Base-by-base conservation (phyloP, 768 basidiomycete species). In the Leccinum variicolor region DNA sequence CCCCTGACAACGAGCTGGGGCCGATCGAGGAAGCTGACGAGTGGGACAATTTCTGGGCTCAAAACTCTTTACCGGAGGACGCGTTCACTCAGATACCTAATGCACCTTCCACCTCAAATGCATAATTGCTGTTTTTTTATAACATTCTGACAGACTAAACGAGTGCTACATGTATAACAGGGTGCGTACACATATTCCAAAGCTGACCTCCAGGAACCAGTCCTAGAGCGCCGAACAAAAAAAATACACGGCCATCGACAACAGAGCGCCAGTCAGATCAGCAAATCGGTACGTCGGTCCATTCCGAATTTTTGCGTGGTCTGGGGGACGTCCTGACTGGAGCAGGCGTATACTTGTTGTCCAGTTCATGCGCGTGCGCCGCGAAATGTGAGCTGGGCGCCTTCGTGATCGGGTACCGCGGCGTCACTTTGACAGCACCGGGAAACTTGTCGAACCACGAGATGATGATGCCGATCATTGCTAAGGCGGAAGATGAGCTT, bases 1-100 rank as follows among this genome's bases (percentile, higher is more conserved):
- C 62, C 61, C 70, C 58, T 63, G 71, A 56, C 67, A 69, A 54
- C 45, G 59, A 67, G 41, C 61, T 66, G 9, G 67, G 68, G 25
- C 63, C 58, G 7, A 29, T 41, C 10, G 57, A 51, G 6, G 58
- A 56, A 9, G 69, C 72, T 46, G 79, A 81, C 58, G 79, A 83
- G 57, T 83, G 82, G 81, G 78, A 81, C 19, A 63, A 59, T 52
- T 79, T 75, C 55, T 81, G 79, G 79, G 73, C 70, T 45, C 68
- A 72, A 33, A 76, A 81, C 50, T 66, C 73, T 23, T 67, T 79
- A 47, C 71, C 76, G 26, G 75, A 78, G n/a, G 76, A 76, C 45
- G 63, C 70, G 41, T 73, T 74, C 36, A 57, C 51, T 50, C 64
- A 61, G 61, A 26, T 62, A 50, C 26, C 46, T 17, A 23, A 41